Conservation (phyloP, 805 yeast genomes). For the Monosporozyma unispora region DNA sequence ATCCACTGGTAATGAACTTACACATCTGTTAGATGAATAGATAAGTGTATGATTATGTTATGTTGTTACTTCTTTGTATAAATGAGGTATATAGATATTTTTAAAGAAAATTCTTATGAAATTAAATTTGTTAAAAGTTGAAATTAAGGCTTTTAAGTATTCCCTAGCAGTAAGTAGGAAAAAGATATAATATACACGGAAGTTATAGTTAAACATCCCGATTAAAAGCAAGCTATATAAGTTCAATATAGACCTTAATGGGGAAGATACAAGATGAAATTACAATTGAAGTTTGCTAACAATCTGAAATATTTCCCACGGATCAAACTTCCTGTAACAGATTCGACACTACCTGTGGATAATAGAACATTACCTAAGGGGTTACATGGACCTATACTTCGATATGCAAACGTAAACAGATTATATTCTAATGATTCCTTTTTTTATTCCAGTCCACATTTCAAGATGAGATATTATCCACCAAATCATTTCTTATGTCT, state of each 20-base stretch:
- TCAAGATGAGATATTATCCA: slow-evolving; percentile 22
- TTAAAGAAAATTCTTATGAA: not conserved
- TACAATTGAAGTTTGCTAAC: not conserved
- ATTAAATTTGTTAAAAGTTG: not conserved
- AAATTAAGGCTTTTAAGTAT: no score
- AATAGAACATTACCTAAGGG: slow-evolving; percentile 1
- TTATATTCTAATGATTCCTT: slow-evolving; percentile 11
- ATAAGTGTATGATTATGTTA: not conserved
- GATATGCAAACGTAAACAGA: slow-evolving; percentile 4
- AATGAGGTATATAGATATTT: not conserved
- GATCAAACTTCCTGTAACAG: not conserved
- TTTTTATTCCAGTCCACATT: slow-evolving; percentile 18
- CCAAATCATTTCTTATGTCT: slow-evolving; percentile 22
- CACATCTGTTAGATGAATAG: slow-evolving; percentile 2
- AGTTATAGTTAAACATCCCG: no score
- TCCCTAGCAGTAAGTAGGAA: no score
- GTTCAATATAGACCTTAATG: no score
- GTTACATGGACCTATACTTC: slow-evolving; percentile 5
- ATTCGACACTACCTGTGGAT: not conserved
- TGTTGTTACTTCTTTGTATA: not conserved
- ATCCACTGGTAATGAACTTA: slow-evolving; percentile 51
- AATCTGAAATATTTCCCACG: not conserved
- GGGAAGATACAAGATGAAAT: not conserved
- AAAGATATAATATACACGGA: no score
- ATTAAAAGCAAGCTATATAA: no score